Evolutionary conservation across 257 asterid genomes (phyloP).

Genomic region (Lycium ferocissimum): DNA sequence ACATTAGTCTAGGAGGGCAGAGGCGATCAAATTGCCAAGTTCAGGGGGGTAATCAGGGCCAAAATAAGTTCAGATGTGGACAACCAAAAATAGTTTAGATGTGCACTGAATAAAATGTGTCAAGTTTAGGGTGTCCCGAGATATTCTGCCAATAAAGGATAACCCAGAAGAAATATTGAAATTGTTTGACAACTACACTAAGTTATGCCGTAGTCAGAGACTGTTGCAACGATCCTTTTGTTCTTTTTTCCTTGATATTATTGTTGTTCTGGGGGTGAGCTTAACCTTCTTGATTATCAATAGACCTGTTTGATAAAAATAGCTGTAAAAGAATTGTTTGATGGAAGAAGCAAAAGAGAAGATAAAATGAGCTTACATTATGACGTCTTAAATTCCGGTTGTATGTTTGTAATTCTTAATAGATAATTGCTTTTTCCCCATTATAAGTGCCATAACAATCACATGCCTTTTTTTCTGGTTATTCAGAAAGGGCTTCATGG

Average conservation of each 20-base stretch:
- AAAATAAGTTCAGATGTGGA: not conserved
- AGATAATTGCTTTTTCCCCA: slow-evolving; percentile 4
- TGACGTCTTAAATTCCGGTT: not conserved
- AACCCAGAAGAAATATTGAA: not conserved
- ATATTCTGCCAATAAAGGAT: slow-evolving; percentile 12
- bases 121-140: not conserved
- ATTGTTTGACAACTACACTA: not conserved
- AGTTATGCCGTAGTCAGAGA: not conserved
- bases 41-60: not conserved
- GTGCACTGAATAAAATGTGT: not conserved
- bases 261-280: not conserved
- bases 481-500: slow-evolving; percentile 62
- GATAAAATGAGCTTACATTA: not conserved
- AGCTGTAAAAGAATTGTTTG: not conserved
- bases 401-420: slow-evolving; percentile 30
- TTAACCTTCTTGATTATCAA: slow-evolving; percentile 10
- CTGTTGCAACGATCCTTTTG: not conserved
- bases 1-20: not conserved
- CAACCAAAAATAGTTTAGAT: not conserved
- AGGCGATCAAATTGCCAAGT: not conserved
- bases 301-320: not conserved
- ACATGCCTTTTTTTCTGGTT: slow-evolving; percentile 36
- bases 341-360: slow-evolving; percentile 1
- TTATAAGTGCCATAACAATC: slow-evolving; percentile 26
- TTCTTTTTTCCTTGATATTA: slow-evolving; percentile 1